Percentiles rank a stretch among this genome's conserved stretches.
These are phyloP conservation scores for Fusarium falciforme DNA, from an alignment of 2,329 filamentous ascomycete genomes.

Conservation along the genomic window DNA sequence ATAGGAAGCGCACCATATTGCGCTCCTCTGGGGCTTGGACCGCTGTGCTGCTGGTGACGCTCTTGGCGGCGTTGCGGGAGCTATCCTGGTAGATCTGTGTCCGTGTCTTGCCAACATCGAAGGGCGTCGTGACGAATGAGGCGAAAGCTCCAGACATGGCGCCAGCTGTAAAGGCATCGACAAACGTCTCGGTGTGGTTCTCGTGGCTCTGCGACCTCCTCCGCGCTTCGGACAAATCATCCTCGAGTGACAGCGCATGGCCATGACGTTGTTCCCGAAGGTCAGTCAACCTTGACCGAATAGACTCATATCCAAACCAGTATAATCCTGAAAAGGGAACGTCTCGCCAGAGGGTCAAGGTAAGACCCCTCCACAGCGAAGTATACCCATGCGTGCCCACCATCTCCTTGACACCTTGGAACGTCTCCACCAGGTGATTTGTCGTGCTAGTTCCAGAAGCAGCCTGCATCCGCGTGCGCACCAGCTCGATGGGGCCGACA, in stretches of 20 bases:
- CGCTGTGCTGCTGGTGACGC: constrained; percentile 42
- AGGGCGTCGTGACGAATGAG: constrained; percentile 90
- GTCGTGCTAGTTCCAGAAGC: constrained; percentile 68
- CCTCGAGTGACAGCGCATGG: constrained; percentile 49
- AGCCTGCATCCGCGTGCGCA: constrained; percentile 91
- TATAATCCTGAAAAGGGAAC: constrained; percentile 97
- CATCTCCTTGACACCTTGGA: constrained; percentile 82
- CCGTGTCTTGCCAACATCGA: constrained; percentile 96
- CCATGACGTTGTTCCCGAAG: constrained; percentile 67
- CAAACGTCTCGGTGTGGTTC: constrained; percentile 80
- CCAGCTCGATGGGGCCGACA: constrained; percentile 93
- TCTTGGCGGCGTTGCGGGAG: constrained; percentile 26
- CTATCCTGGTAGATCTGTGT: constrained; percentile 83
- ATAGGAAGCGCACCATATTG: constrained; percentile 84
- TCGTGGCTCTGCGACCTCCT: constrained; percentile 72
- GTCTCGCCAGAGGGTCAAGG: constrained; percentile 93
- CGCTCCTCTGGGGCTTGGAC: constrained; percentile 74
- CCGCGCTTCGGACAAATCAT: constrained; percentile 55
- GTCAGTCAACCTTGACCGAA: constrained; percentile 78
- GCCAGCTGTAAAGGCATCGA: constrained; percentile 90
- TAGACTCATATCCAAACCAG: constrained; percentile 96
- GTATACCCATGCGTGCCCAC: constrained; percentile 80
- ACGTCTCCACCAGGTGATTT: constrained; percentile 81
- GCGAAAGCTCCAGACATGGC: constrained; percentile 86
- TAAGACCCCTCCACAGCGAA: constrained; percentile 90